Base-by-base conservation (phyloP, 192 early-diverging fungal genomes). In the Powellomyces hirtus region DNA sequence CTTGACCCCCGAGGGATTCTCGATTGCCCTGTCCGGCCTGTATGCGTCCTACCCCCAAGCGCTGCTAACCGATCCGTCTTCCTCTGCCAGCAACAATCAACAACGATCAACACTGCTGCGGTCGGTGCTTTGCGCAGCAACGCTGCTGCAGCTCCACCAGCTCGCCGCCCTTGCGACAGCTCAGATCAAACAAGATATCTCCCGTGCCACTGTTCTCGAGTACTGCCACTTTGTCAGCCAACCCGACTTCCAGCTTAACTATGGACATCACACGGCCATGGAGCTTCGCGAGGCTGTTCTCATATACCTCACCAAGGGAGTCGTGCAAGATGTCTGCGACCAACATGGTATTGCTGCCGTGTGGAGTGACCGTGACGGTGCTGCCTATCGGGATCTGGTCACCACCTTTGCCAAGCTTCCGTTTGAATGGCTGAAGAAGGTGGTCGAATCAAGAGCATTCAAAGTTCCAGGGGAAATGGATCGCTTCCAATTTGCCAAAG, bases 351-450 rank as follows among this genome's bases (percentile, higher is more conserved):
- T 49, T 7, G 46, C 16, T 24, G 66, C 66, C 22, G 66, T 87
- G 40, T 87, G 85, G 85, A 75, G 72, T 18, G 76, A 83, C 61
- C 62, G 72, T 49, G 74, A 80, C 1, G 71, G 65, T 0, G 81
- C 86, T 22, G 75, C 61, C 2, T 87, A 83, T 64, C 66, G 68
- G 59, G 78, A 76, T 64, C 73, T 86, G 11, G 80, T 86, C 5
- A 37, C 27, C 36, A 40, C 77, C 10, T 87, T 87, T 60, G 53
- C 78, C 13, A 79, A 85, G 40, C 70, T 87, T 44, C 85, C 85
- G 20, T 87, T 85, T 71, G 85, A 87, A 38, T 87, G 85, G 85
- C 71, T 87, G 22, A 87, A 87, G 62, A 72, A 62, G 37, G 81
- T 87, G 2, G 77, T 86, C 35, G 85, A 87, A 73, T 77, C 72